Base-by-base conservation (phyloP, 306 rosid species). In the Vicia faba region DNA sequence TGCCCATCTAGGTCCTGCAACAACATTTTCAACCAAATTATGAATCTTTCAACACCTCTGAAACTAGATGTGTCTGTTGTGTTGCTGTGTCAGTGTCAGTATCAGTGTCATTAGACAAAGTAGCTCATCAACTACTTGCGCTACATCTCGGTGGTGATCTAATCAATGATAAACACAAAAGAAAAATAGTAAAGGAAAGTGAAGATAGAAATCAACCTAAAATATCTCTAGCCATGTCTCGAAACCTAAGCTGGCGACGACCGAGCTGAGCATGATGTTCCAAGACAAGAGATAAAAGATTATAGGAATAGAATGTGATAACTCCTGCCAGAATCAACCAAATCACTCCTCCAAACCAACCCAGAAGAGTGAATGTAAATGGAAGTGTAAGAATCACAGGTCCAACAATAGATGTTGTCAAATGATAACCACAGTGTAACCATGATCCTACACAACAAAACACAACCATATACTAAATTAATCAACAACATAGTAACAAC, bases 351-450 rank as follows among this genome's bases (percentile, higher is more conserved):
- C 88, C 97, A 49, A 68, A 73, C 96, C 97, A 92, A 23, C 97
- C 95, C 5, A 91, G 71, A 74, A 85, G 43, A 8, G 73, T 66
- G 67, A 92, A 50, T 3, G 96, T 81, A 64, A 66, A 84, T 1
- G 95, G 96, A 40, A 92, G 90, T 53, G 83, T 89, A 12, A 85
- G 82, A 51, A 89, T 61, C 59, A 11, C 90, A 0, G 96, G 97
- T 13, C 66, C 88, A 61, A 81, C 97, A 66, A 89, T 85, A 0
- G 97, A 84, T 8, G 97, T 84, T 13, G 95, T 89, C 82, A 91
- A 85, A 83, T 88, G 97, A 44, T 84, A 88, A 20, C 89, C 96
- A n/a, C 91, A 83, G 73, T 92, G 97, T 70, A 81, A 8, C 97
- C 97, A 92, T 56, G 96, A 87, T 9, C 97, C 96, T 84, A 18